Evolutionary conservation across 2,329 filamentous ascomycete species (phyloP), one percentile per base, ranked within the genome.

Genomic region (Fusarium hainanense): DNA sequence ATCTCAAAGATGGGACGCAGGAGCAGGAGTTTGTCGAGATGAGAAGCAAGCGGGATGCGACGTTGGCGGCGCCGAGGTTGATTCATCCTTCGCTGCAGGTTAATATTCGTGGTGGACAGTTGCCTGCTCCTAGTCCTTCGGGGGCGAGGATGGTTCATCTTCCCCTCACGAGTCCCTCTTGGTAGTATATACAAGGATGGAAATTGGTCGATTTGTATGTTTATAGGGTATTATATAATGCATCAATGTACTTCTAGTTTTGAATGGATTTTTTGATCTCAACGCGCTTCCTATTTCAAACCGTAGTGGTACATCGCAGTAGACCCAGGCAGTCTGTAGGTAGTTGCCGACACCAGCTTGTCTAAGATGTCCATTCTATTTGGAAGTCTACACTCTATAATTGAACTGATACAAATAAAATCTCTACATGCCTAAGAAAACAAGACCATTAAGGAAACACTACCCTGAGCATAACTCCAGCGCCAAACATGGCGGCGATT

Each of bases 31-130:
- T 85, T 60, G 79, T 86, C 2, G 60, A 76, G 4, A 70, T 81
- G 75, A 78, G 85, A 3, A 73, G 65, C 9, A 81, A 82, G 49
- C 79, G 85, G 1, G 85, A 88, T 68, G 71, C 70, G 1, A 70
- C 55, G 3, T 69, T 88, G 37, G 77, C 77, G 1, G 82, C 80
- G 30, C 85, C 85, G 3, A 79, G 79, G 30, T 71, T 88, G 58
- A 71, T 88, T 7, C 84, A 87, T 68, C 83, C 83, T 59, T 82
- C 84, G 1, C 68, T 88, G 50, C 86, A 88, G 73, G 69, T 87
- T 11, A 88, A 88, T 61, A 84, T 88, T 27, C 77, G 86, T 3
- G 86, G 77, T 1, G 85, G 85, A 3, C 62, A 74, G 7, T 66
- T 87, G 18, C 85, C 85, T 1, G 70, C 56, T 25, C 65, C 70